Evolutionary conservation across 805 yeast species (phyloP), one percentile per base, ranked within the genome.

Genomic region (Sungouiella thailandica): DNA sequence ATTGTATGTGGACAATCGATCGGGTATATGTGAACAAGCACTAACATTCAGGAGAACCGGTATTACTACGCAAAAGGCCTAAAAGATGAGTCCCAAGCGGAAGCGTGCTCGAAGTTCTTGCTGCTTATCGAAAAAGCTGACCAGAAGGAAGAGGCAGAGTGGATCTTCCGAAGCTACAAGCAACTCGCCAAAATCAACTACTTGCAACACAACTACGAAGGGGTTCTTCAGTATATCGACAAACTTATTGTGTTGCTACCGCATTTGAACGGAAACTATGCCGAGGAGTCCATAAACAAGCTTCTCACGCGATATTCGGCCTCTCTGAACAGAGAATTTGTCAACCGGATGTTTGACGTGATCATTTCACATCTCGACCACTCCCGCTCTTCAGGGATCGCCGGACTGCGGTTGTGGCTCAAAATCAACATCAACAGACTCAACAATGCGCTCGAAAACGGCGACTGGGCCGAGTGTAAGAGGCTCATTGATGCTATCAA

Each of bases 371-470:
- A 51, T 18, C 39, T 62, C 24, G 40, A 44, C 22, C 44, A 40
- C 18, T 34, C 40, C 15, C 44, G 42, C 30, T 39, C 44, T 17
- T 41, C 52, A 6, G 47, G 44, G 5, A n/a, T 36, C 15, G 40
- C 44, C 8, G 47, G 46, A 7, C 45, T 43, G 14, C 55, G 78
- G 23, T 43, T 76, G 23, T 65, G 70, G 60, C 56, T 77, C 28
- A 70, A 74, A 40, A 57, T 72, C n/a, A 64, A 60, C 27, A 49
- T 78, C 20, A 70, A 65, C 35, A 59, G 66, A 29, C 58, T 76
- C 4, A 65, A 68, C 17, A 46, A 62, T 0, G 43, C 67, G 9
- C 41, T 60, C 14, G 57, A 55, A 12, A 45, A 61, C 4, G 52
- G 55, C 2, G 47, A 63, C 13, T 49, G 53, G 17, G 53, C 52